Evolutionary conservation across 345 rosid species (phyloP), one percentile per base, ranked within the genome.

Genomic region (Lumnitzera littorea): DNA sequence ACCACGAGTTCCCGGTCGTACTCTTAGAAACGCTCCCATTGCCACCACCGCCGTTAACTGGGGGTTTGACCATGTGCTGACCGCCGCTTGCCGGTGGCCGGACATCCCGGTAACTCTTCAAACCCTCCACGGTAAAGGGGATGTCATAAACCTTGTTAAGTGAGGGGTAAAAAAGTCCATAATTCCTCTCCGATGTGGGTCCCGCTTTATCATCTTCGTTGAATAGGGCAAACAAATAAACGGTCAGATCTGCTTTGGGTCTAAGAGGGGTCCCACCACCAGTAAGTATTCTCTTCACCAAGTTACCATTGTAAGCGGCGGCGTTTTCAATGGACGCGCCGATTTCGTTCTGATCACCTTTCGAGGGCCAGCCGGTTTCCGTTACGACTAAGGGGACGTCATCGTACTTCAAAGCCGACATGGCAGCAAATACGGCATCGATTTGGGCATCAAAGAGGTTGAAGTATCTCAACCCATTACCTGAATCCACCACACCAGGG

Each of bases 281-380:
- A 48, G 85, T 81, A 58, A 94, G 74, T 20, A 94, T 78, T 68
- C 91, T 67, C 27, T 85, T 87, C 76, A 94, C 82, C 2, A 94
- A 70, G 70, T 94, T 94, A 5, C 97, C 99, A 71, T 94, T 94
- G 66, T 94, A 94, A 0, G 95, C 81, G 1, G 87, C 92, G 0
- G 99, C 99, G 63, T 94, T 87, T 25, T 51, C 72, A 2, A 83
- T 3, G 23, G 74, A 79, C 0, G 97, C 97, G 3, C 99, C 99
- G 10, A 76, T 51, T 72, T 94, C 97, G 43, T 74, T 86, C 55
- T 75, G 81, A 50, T 88, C 97, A 5, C 99, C 99, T 46, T 90
- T 84, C 0, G 97, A 88, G 0, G 99, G 99, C 99, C 99, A 94
- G 0, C 99, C 96, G 11, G 99, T 94, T 64, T 94, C 99, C 16